phyloP scores from a whole-genome alignment of 768 basidiomycete species.

The Gloeophyllum trabeum region DNA sequence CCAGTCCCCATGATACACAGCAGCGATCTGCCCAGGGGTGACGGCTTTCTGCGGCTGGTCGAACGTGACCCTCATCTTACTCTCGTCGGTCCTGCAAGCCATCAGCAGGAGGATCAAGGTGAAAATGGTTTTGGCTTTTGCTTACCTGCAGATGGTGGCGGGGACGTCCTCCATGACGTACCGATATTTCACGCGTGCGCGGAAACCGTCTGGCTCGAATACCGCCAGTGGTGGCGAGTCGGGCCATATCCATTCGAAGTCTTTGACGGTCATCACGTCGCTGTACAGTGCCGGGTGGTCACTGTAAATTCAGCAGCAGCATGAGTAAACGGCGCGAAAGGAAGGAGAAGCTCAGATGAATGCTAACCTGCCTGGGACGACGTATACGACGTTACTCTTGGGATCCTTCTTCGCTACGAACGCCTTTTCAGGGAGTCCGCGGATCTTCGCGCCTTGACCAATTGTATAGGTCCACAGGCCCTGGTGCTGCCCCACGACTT shows the following conservation, averaged over 20 bases:
- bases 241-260: conserved; percentile 75
- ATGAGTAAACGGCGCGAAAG: not conserved
- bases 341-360: conserved; percentile 4
- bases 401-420: conserved; percentile 70
- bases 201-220: conserved; percentile 30
- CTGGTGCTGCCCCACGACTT: conserved; percentile 44
- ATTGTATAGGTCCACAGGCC: conserved; percentile 84
- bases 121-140: not conserved
- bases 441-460: conserved; percentile 66
- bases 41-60: conserved; percentile 54
- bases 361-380: conserved; percentile 68
- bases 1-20: conserved; percentile 62
- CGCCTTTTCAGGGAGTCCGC: conserved; percentile 47
- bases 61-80: conserved; percentile 35
- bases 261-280: conserved; percentile 19
- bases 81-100: conserved; percentile 9
- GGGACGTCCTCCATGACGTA: conserved; percentile 49
- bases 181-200: conserved; percentile 49
- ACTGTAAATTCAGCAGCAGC: conserved; percentile 20
- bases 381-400: conserved; percentile 51
- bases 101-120: conserved; percentile 1
- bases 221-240: conserved; percentile 40
- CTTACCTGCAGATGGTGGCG: conserved; percentile 43
- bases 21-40: conserved; percentile 72
- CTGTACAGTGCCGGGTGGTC: conserved; percentile 48